phyloP scores from a whole-genome alignment of 345 rosid genomes.

The Toxicodendron radicans region DNA sequence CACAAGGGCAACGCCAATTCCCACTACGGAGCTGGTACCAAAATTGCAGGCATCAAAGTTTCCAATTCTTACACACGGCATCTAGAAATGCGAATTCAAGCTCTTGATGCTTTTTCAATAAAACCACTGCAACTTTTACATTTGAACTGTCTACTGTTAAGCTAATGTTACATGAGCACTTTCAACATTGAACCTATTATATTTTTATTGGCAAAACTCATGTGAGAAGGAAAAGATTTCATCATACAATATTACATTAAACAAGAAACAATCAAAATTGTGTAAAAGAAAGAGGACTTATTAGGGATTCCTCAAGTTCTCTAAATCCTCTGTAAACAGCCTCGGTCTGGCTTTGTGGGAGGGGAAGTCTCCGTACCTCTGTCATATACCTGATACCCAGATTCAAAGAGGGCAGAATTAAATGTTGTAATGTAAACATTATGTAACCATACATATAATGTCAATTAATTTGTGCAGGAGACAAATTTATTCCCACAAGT shows the following conservation, averaged over 20 bases:
- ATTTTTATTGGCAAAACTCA: constrained; percentile 14
- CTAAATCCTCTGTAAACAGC: constrained; percentile 74
- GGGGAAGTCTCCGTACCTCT: constrained; percentile 79
- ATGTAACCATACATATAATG: not conserved
- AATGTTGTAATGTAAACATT: not conserved
- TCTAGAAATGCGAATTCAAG: not conserved
- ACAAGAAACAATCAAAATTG: constrained; percentile 38
- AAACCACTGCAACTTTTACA: constrained; percentile 1
- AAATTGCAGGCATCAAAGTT: not conserved
- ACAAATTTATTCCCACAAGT: not conserved
- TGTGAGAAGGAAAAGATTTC: not conserved
- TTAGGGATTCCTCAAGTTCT: constrained; percentile 87
- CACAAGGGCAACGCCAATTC: too few relatives aligned
- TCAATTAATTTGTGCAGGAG: not conserved
- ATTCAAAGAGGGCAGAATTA: constrained; percentile 2
- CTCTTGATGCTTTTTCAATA: not conserved
- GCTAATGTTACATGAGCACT: constrained; percentile 5
- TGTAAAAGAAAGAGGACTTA: constrained; percentile 55
- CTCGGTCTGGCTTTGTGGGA: constrained; percentile 75
- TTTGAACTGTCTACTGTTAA: not conserved
- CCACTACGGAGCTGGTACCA: not conserved
- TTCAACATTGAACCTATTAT: not conserved
- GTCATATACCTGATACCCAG: constrained; percentile 75
- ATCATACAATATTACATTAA: constrained; percentile 21
- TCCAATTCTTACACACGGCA: not conserved